These are phyloP conservation scores for Neofusicoccum laricinum DNA, from an alignment of 2,329 filamentous ascomycete genomes.

Conservation along the genomic window DNA sequence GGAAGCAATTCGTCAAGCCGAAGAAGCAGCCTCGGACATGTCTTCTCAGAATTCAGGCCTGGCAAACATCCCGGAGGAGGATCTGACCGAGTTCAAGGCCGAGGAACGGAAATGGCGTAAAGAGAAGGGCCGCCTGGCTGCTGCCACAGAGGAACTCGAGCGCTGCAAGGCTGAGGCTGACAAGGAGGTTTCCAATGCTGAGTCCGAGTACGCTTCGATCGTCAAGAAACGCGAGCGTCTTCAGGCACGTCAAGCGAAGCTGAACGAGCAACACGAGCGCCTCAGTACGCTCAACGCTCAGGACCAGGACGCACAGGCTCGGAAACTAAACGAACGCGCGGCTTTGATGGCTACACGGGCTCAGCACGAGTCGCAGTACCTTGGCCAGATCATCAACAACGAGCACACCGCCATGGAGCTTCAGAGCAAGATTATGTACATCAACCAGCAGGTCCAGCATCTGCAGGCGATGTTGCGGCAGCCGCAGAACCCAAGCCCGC, in stretches of 20 bases:
- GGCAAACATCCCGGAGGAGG: conserved; percentile 61
- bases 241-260: conserved; percentile 66
- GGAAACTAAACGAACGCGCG: conserved; percentile 39
- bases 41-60: conserved; percentile 62
- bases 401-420: conserved; percentile 39
- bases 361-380: conserved; percentile 36
- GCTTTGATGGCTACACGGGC: conserved; percentile 35
- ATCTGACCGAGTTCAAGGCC: conserved; percentile 56
- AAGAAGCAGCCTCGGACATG: conserved; percentile 59
- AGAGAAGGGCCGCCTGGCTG: conserved; percentile 50
- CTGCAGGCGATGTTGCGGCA: conserved; percentile 42
- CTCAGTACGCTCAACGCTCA: conserved; percentile 67
- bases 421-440: conserved; percentile 34
- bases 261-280: conserved; percentile 68
- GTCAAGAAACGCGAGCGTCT: conserved; percentile 72
- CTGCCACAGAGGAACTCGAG: conserved; percentile 57
- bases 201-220: conserved; percentile 61
- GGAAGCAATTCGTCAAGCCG: conserved; percentile 68
- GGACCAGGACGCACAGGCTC: conserved; percentile 60
- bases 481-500: conserved; percentile 25
- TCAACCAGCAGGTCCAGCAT: conserved; percentile 35
- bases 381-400: conserved; percentile 36
- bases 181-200: conserved; percentile 59
- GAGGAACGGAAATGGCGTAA: conserved; percentile 58
- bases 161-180: conserved; percentile 61